Evolutionary conservation across 495 filamentous ascomycete genomes (phyloP), one percentile per base, ranked within the genome.

Genomic region (Apodospora peruviana): DNA sequence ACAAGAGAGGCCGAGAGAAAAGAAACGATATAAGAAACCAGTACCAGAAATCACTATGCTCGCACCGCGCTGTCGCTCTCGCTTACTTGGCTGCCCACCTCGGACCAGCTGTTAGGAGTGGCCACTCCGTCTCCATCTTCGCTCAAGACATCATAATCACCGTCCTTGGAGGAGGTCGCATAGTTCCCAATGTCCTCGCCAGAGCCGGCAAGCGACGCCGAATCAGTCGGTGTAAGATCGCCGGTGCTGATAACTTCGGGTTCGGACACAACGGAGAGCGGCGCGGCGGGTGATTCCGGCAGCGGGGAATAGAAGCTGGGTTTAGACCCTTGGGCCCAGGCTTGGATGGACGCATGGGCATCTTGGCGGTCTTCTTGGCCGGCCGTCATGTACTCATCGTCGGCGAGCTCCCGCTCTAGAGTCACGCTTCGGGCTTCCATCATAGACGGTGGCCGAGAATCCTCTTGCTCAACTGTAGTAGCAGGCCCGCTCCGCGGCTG

Each of bases 51-150:
- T n/a, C n/a, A n/a, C 51, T 60, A 75, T 22, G 58, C 51, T 25
- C 65, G 63, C 51, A 61, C 50, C 27, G 50, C 56, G 39, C 48
- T 58, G 50, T 79, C 76, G 20, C 64, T 72, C 52, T 78, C 79
- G 62, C 85, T 87, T 24, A 87, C 70, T 25, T 82, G 79, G 57
- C 86, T 90, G 14, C 83, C 86, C 8, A 91, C 78, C 47, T 91
- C 86, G 3, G 84, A 86, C 87, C 87, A 91, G 63, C 81, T 86
- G 25, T 77, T 75, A 0, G 86, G 85, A 8, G 86, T 91, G 35
- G 66, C 62, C 34, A 80, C 71, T 5, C 79, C 82, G 16, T 74
- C 77, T 16, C 72, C 83, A 51, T 77, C 67, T 9, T 87, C 82
- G 59, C 86, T 91, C 70, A 88, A 64, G 9, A 83, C 77, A 53